Percentiles rank a stretch among this genome's conserved stretches.
These are phyloP conservation scores for Metschnikowia gelsemii DNA, from an alignment of 805 yeast species.

Conservation along the genomic window DNA sequence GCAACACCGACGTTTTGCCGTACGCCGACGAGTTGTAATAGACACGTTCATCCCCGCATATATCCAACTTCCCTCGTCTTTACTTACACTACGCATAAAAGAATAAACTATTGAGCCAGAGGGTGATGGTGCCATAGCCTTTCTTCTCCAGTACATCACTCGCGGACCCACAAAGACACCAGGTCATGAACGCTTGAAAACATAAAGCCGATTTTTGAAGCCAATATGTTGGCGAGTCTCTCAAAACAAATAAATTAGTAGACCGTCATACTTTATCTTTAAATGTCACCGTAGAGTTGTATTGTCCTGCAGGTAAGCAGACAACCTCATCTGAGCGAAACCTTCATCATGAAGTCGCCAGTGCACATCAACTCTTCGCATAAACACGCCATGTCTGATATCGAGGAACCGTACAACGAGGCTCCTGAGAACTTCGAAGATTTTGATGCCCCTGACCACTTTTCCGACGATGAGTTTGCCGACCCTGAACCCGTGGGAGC, in stretches of 20 bases:
- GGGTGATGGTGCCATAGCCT: no score
- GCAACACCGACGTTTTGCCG: constrained; percentile 84
- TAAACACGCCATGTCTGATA: constrained; percentile 37
- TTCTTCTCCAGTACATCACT: no score
- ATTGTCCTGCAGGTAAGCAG: background rate
- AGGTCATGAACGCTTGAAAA: background rate
- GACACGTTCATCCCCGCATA: constrained; percentile 13
- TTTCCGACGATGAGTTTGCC: constrained; percentile 66
- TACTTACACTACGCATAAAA: constrained; percentile 11
- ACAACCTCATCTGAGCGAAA: constrained; percentile 3
- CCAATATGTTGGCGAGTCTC: background rate
- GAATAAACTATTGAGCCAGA: no score
- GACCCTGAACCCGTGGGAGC: constrained; percentile 31
- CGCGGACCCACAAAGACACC: no score
- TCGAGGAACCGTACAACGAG: constrained; percentile 60
- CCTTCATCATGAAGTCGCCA: constrained; percentile 5
- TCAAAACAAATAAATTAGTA: background rate
- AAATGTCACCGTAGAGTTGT: background rate
- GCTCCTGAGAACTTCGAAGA: constrained; percentile 71
- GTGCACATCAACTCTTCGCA: background rate
- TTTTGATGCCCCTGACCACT: constrained; percentile 77
- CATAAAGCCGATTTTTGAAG: background rate
- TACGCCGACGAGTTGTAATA: constrained; percentile 79
- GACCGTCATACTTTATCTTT: background rate
- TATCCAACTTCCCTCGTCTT: constrained; percentile 6